Percentiles rank a stretch among this genome's conserved stretches.
Conservation (phyloP, 140 eudicot genomes). For the Ambrosia hybrid region DNA sequence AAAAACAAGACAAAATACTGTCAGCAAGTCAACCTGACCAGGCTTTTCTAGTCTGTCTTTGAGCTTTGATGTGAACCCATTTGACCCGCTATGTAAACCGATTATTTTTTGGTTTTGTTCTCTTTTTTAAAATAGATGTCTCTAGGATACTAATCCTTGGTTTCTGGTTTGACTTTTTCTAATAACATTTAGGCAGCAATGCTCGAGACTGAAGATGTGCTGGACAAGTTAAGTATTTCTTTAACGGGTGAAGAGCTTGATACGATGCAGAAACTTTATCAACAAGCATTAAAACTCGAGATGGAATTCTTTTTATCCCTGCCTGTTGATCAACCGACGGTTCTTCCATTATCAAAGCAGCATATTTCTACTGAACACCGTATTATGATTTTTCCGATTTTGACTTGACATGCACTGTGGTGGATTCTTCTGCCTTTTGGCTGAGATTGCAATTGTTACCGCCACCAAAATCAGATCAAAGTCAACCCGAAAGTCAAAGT, state of each 20-base stretch:
- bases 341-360: conserved; percentile 66
- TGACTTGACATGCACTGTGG: conserved; percentile 88
- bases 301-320: conserved; percentile 68
- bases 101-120: too few species aligned
- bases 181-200: conserved; percentile 51
- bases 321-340: conserved; percentile 60
- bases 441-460: conserved; percentile 72
- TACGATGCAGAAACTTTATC: conserved; percentile 70
- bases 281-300: conserved; percentile 81
- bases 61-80: background rate
- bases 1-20: background rate
- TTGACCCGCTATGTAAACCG: background rate
- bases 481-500: conserved; percentile 22
- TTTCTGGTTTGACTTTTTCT: background rate
- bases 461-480: conserved; percentile 77
- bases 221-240: conserved; percentile 82
- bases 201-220: conserved; percentile 68
- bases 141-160: too few species aligned
- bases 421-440: conserved; percentile 92
- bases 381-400: conserved; percentile 73
- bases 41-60: background rate
- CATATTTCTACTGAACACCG: conserved; percentile 45
- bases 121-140: too few species aligned
- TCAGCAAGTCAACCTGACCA: background rate
- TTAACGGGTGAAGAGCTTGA: conserved; percentile 88